Base-by-base conservation (phyloP, 805 yeast species). In the Zygosaccharomyces rouxii region DNA sequence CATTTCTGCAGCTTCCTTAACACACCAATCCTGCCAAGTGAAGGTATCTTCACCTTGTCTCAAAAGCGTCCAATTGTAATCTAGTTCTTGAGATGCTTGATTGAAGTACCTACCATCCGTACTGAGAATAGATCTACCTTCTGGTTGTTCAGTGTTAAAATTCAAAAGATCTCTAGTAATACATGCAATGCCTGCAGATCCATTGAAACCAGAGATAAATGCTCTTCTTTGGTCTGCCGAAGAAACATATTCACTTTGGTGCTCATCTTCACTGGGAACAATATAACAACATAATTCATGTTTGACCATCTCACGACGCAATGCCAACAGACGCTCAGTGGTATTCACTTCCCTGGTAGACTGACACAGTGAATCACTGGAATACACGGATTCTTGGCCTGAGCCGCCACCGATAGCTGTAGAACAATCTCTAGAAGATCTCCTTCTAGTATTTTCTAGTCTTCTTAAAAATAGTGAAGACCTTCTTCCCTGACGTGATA, bases 21-120 rank as follows among this genome's bases (percentile, higher is more conserved):
- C 71, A 40, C 83, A 78, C 84, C 89, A 94, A 46, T 83, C 81
- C 52, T 80, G 80, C 98, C 98, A 92, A 5, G 84, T 73, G 11
- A 83, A 79, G 33, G 77, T 77, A 28, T 83, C 86, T n/a, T 77
- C 74, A 3, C 96, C 96, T 64, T 84, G 95, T 62, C 85, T 89
- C 51, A 94, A 73, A 40, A 94, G 69, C 1, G 70, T 67, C 98
- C 98, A 94, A 60, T 81, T 81, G 33, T 68, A 60, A 63, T 88
- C 95, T 47, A 94, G 71, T 69, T 94, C 94, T 49, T 83, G 79
- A 19, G 77, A 80, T 1, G 98, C 98, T 69, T 94, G 99, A 50
- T 87, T 72, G 66, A 89, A 94, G 70, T 94, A 94, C 55, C 99
- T 76, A 1, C 98, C 98, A 68, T 94, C 99, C 0, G 99, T 94